A percentile compares a stretch with the other conserved stretches of the same genome.
Evolutionary conservation across 2,329 filamentous ascomycete species (phyloP).

Genomic region (Cytospora piceicola): DNA sequence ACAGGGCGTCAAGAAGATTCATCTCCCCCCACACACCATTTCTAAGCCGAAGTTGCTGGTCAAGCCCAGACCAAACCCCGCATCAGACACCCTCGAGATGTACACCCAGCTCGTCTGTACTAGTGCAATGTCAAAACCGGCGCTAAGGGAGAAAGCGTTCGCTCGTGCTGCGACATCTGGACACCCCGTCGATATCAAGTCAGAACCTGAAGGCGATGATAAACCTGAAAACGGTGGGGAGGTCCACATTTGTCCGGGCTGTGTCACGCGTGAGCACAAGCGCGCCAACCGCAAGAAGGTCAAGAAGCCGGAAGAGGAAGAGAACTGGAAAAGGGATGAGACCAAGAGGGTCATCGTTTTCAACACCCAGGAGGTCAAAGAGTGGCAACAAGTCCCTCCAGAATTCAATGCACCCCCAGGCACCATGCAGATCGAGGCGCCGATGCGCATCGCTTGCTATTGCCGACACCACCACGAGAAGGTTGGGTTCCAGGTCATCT

Average conservation of each 20-base stretch:
- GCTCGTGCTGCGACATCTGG: slow-evolving; percentile 54
- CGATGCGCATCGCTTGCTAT: slow-evolving; percentile 97
- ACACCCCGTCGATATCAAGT: slow-evolving; percentile 38
- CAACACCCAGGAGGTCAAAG: slow-evolving; percentile 85
- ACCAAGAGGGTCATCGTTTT: slow-evolving; percentile 84
- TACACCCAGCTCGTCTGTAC: slow-evolving; percentile 86
- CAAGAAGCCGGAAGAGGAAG: slow-evolving; percentile 90
- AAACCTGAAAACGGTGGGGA: slow-evolving; percentile 89
- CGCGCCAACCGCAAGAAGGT: slow-evolving; percentile 89
- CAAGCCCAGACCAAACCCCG: slow-evolving; percentile 67
- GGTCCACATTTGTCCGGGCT: slow-evolving; percentile 88
- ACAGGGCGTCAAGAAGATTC: slow-evolving; percentile 74
- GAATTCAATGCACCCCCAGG: slow-evolving; percentile 54
- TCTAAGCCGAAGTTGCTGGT: slow-evolving; percentile 91
- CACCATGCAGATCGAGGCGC: slow-evolving; percentile 78
- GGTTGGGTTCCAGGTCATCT: slow-evolving; percentile 87
- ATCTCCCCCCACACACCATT: slow-evolving; percentile 87
- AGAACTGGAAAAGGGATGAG: slow-evolving; percentile 82
- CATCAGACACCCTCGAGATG: slow-evolving; percentile 77
- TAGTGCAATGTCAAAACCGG: slow-evolving; percentile 81
- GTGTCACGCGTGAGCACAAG: slow-evolving; percentile 89
- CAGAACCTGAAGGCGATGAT: slow-evolving; percentile 60
- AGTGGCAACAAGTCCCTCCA: slow-evolving; percentile 69
- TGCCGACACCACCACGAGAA: slow-evolving; percentile 96
- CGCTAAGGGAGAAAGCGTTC: slow-evolving; percentile 70